A percentile compares a stretch with the other conserved stretches of the same genome.
These are phyloP conservation scores for Pleurotus djamor DNA, from an alignment of 768 basidiomycete genomes.

Conservation along the genomic window DNA sequence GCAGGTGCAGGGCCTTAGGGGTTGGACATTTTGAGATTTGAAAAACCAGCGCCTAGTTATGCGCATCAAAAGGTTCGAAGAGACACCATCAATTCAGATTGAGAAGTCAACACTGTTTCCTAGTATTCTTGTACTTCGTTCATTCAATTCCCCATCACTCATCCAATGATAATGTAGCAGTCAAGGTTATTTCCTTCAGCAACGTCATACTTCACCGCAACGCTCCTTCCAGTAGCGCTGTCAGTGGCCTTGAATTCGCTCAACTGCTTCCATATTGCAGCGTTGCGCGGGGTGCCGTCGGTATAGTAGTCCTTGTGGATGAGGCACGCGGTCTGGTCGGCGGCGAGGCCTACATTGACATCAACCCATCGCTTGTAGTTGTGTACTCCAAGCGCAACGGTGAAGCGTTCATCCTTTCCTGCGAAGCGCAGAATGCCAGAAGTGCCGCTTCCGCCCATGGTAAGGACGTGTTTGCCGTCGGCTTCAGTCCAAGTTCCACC, in stretches of 20 bases:
- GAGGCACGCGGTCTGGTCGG: conserved; percentile 14
- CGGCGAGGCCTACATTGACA: conserved; percentile 25
- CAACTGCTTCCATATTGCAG: background rate
- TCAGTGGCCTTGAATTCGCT: no score
- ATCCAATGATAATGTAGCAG: background rate
- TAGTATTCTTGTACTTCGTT: no score
- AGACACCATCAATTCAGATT: no score
- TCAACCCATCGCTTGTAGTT: conserved; percentile 37
- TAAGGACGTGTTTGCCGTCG: conserved; percentile 21
- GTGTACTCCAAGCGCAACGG: conserved; percentile 34
- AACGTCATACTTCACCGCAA: background rate
- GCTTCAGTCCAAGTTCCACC: conserved; percentile 26
- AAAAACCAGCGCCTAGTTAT: no score
- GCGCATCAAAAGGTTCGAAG: no score
- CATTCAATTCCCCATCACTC: background rate
- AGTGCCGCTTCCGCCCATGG: conserved; percentile 34
- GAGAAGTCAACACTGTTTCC: no score
- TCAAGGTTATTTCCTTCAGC: background rate
- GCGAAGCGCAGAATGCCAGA: conserved; percentile 33
- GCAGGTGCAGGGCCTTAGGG: no score
- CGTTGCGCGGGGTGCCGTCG: background rate
- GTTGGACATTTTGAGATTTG: no score
- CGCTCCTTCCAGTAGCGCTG: background rate
- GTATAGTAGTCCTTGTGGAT: background rate
- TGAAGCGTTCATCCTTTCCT: conserved; percentile 22